These are phyloP conservation scores for Lyophyllum shimeji DNA, from an alignment of 768 basidiomycete species.

Conservation along the genomic window DNA sequence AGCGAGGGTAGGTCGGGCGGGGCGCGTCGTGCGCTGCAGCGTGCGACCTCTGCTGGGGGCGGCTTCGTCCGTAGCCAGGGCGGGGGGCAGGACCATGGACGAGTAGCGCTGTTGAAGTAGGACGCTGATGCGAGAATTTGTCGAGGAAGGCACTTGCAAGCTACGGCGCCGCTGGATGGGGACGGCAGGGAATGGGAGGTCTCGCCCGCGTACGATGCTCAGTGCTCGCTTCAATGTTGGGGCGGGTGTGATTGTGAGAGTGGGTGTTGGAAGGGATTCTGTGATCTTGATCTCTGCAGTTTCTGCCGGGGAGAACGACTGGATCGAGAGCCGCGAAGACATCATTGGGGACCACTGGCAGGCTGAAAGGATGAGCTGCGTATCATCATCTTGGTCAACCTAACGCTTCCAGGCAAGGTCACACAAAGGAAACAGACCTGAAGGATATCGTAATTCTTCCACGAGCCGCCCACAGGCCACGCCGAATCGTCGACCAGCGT, in stretches of 20 bases:
- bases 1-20: neutral
- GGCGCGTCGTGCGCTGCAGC: neutral
- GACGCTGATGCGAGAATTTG: neutral
- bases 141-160: neutral
- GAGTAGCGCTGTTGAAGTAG: constrained; percentile 3
- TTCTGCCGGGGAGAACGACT: neutral
- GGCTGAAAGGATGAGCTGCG: constrained; percentile 9
- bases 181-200: constrained; percentile 5
- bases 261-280: neutral
- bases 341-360: neutral
- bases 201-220: constrained; percentile 9
- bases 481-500: constrained; percentile 8
- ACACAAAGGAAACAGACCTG: neutral
- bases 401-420: neutral
- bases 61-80: neutral
- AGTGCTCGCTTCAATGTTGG: neutral
- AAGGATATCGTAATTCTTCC: constrained; percentile 4
- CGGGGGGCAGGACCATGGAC: neutral
- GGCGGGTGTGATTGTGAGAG: too few species aligned
- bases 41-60: constrained; percentile 1
- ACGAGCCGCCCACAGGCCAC: neutral
- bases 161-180: neutral
- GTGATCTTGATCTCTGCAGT: neutral
- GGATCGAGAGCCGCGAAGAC: neutral
- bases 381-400: neutral